Evolutionary conservation across 495 filamentous ascomycete species (phyloP).

Genomic region (Darksidea phi): DNA sequence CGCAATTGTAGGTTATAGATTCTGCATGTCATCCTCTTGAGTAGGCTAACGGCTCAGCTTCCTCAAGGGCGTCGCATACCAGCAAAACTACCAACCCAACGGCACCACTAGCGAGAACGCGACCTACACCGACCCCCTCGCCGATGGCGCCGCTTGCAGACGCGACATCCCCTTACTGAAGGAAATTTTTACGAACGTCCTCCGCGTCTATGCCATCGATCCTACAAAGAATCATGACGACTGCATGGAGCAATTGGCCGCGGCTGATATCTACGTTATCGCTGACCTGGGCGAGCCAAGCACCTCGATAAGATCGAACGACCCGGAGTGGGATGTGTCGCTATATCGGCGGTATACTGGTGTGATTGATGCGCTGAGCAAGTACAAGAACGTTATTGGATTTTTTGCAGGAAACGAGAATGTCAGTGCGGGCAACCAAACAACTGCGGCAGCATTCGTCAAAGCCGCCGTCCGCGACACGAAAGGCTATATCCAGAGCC

Average conservation of each 20-base stretch:
- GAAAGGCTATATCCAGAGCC: slow-evolving; percentile 82
- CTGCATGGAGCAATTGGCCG: slow-evolving; percentile 82
- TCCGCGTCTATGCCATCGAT: slow-evolving; percentile 92
- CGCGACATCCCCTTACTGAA: slow-evolving; percentile 79
- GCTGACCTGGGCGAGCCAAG: slow-evolving; percentile 78
- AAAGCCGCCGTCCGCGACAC: slow-evolving; percentile 94
- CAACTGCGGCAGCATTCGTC: slow-evolving; percentile 81
- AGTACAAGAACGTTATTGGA: slow-evolving; percentile 84
- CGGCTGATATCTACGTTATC: slow-evolving; percentile 91
- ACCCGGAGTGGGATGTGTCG: slow-evolving; percentile 70
- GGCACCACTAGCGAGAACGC: slow-evolving; percentile 42
- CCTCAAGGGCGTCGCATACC: slow-evolving; percentile 89
- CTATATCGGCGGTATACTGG: slow-evolving; percentile 76
- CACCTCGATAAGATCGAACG: slow-evolving; percentile 76
- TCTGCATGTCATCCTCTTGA: background rate
- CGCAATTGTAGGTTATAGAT: slow-evolving; percentile 73
- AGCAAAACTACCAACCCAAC: slow-evolving; percentile 53
- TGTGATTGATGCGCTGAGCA: slow-evolving; percentile 76
- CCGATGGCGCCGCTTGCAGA: slow-evolving; percentile 63
- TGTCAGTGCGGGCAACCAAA: slow-evolving; percentile 77
- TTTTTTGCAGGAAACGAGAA: slow-evolving; percentile 99
- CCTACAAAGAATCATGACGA: slow-evolving; percentile 69
- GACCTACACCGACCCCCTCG: slow-evolving; percentile 66
- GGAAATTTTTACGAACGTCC: slow-evolving; percentile 78
- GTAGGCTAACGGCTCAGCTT: slow-evolving; percentile 44